Base-by-base conservation (phyloP, 495 filamentous ascomycete species). In the Trypethelium eluteriae region DNA sequence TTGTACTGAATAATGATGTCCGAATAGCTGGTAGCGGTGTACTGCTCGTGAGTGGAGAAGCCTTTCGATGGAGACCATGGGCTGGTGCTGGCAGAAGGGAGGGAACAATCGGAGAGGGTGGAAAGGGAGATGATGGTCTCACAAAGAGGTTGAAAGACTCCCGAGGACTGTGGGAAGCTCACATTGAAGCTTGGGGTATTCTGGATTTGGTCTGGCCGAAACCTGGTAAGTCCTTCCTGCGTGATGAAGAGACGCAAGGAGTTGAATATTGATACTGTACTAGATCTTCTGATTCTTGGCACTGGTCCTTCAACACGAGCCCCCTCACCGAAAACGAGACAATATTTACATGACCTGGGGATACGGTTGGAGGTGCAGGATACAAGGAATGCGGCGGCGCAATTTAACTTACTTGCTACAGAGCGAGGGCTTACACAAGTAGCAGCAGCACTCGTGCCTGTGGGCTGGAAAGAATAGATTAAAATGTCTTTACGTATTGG, bases 301-400 rank as follows among this genome's bases (percentile, higher is more conserved):
- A 80, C 94, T 16, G 94, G 94, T n/a, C 81, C 81, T 3, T 79
- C 80, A 16, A 89, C 92, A 44, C 76, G 85, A 61, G 91, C 92
- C 2, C 71, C 98, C 6, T 86, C 88, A n/a, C 88, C 90, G 1
- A 81, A 85, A 68, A 89, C 89, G 62, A 84, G 89, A 70, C 79
- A 80, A 67, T 79, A 83, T 68, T 86, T 99, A 64, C 88, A 86
- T 70, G 82, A 82, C 34, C 69, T 98, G 65, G 94, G 94, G 0
- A 88, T 99, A 66, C 82, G 90, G 67, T 79, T 98, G 38, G 94
- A 99, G 71, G 83, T 97, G 12, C 83, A 90, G 75, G 94, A 97
- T 80, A 99, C 94, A 44, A 80, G 91, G 66, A 97, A 97, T 79
- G 94, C 94, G 32, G 92, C 93, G 18, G 88, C 91, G 64, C 91